phyloP scores from a whole-genome alignment of 257 asterid genomes.

The Solanum dulcamara region DNA sequence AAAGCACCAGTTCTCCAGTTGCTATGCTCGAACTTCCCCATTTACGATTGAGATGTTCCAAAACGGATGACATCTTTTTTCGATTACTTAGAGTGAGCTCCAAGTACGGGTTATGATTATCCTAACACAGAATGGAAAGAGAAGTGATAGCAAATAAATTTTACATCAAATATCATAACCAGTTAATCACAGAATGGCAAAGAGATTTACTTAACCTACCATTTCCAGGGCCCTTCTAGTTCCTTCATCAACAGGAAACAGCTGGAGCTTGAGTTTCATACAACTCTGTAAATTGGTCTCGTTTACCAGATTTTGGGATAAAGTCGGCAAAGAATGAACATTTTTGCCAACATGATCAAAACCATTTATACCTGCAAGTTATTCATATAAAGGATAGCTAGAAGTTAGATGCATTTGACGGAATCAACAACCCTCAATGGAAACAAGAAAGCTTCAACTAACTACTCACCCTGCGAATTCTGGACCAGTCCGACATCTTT shows the following conservation, averaged over 20 bases:
- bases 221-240: conserved; percentile 82
- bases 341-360: conserved; percentile 43
- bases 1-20: conserved; percentile 57
- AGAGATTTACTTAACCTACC: conserved; percentile 29
- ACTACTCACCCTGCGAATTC: conserved; percentile 44
- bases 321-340: conserved; percentile 19
- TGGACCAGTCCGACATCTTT: conserved; percentile 43
- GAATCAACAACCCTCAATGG: neutral
- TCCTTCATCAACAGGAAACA: conserved; percentile 83
- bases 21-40: conserved; percentile 65
- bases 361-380: conserved; percentile 38
- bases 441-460: neutral
- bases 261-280: conserved; percentile 78
- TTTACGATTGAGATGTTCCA: conserved; percentile 89
- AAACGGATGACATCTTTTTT: conserved; percentile 79
- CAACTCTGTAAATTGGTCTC: conserved; percentile 40
- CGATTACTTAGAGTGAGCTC: conserved; percentile 83
- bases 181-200: neutral
- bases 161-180: neutral
- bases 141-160: neutral
- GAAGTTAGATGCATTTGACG: neutral
- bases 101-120: conserved; percentile 75
- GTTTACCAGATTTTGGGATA: conserved; percentile 17
- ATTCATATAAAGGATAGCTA: neutral
- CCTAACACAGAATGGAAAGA: conserved; percentile 27